Base-by-base conservation (phyloP, 768 basidiomycete species). In the Russula griseocarnosa region DNA sequence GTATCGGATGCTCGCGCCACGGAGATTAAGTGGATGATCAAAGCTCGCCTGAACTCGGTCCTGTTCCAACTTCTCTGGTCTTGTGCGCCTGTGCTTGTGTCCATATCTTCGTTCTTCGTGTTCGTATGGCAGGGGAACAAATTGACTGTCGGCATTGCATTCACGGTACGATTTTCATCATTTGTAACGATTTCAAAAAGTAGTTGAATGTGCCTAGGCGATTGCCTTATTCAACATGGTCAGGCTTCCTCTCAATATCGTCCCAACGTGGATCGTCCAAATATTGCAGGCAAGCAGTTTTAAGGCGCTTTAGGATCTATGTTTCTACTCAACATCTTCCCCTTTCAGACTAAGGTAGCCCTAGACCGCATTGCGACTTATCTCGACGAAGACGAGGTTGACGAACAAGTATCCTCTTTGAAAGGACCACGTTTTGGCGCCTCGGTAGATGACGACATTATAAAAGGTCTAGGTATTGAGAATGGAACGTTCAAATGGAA, bases 141-240 rank as follows among this genome's bases (percentile, higher is more conserved):
- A 71, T 73, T 98, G 53, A 88, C 91, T 0, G 79, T 94, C 55
- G 80, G 87, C 10, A 80, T 85, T 20, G 94, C 95, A 0, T 96
- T 96, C 71, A 96, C 94, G 50, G 87, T 87, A 49, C 40, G 83
- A 76, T 44, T 7, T 30, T 56, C 22, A n/a, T 50, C 4, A 10
- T 34, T 8, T 14, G 20, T 16, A 61, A 20, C 40, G 36, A 20
- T 38, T 40, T 53, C 13, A 44, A n/a, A 56, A 30, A 22, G 34
- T 40, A 36, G 65, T 44, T 30, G 59, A 30, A 55, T 24, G 4
- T 1, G 14, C 22, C 2, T 55, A 87, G 83, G 79, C 92, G 0
- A 88, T 97, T 40, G 83, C 92, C 0, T 73, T 96, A 49, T 96
- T 96, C 74, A 79, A 80, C 52, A 94, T 97, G 94, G 80, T 97